Evolutionary conservation across 2,329 filamentous ascomycete species (phyloP).

Genomic region (Aureobasidium namibiae): DNA sequence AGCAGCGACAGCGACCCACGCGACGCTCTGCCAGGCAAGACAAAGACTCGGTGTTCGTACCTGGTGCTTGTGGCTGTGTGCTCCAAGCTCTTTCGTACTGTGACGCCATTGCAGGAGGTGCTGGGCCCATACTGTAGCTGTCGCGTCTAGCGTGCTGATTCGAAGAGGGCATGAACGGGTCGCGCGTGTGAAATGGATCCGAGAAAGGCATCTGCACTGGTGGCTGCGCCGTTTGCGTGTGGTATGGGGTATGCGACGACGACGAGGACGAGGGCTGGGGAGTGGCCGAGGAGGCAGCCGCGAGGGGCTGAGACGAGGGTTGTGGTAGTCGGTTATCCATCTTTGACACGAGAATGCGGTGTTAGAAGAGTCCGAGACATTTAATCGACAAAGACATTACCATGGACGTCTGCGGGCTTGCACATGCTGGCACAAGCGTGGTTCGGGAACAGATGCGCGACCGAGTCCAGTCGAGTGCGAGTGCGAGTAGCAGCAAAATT

Average conservation of each 20-base stretch:
- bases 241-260: slow-evolving; percentile 27
- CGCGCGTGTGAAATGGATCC: slow-evolving; percentile 39
- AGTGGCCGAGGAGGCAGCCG: neutral
- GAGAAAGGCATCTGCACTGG: slow-evolving; percentile 38
- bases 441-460: neutral
- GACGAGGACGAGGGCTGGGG: slow-evolving; percentile 23
- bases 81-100: slow-evolving; percentile 23
- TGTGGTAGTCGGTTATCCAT: slow-evolving; percentile 27
- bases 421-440: neutral
- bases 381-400: neutral
- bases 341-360: neutral
- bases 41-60: neutral
- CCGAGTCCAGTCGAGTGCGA: no score
- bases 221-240: slow-evolving; percentile 27
- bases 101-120: neutral
- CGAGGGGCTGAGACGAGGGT: slow-evolving; percentile 18
- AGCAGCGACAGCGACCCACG: neutral
- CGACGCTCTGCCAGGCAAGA: neutral
- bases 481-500: no score
- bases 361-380: neutral
- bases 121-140: slow-evolving; percentile 30
- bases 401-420: slow-evolving; percentile 3
- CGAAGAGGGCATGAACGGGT: slow-evolving; percentile 37
- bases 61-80: slow-evolving; percentile 8
- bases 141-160: slow-evolving; percentile 29